Conservation (phyloP, 1,284 basidiomycete species). For the Tilletia setariae region DNA sequence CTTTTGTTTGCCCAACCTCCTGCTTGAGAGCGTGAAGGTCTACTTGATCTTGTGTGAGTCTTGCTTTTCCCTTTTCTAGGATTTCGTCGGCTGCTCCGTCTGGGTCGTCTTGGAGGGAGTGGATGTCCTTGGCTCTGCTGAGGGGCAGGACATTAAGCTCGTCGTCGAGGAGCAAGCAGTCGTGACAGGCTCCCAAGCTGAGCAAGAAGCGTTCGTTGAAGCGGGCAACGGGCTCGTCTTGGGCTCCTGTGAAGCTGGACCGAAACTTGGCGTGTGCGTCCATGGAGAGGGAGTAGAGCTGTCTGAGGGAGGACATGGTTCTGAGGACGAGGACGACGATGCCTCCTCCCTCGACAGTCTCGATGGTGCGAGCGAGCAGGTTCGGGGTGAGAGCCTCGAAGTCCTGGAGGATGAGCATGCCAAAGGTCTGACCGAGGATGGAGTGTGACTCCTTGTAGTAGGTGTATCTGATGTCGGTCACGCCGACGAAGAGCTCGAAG, state of each 20-base stretch:
- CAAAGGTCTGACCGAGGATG: conserved; percentile 86
- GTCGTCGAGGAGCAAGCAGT: conserved; percentile 92
- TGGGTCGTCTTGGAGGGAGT: conserved; percentile 63
- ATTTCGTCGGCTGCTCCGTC: conserved; percentile 26
- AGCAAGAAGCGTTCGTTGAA: conserved; percentile 91
- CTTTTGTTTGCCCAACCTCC: conserved; percentile 76
- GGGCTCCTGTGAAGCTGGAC: conserved; percentile 76
- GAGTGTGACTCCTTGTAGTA: conserved; percentile 54
- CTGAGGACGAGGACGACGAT: conserved; percentile 86
- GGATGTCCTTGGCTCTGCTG: conserved; percentile 91
- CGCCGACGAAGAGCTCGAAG: conserved; percentile 95
- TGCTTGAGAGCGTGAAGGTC: conserved; percentile 81
- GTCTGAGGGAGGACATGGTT: conserved; percentile 88
- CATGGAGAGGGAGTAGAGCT: conserved; percentile 96
- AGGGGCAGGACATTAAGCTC: conserved; percentile 97
- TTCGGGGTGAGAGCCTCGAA: conserved; percentile 99
- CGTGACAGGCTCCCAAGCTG: conserved; percentile 70
- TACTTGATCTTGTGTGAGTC: conserved; percentile 55
- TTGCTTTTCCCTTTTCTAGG: conserved; percentile 61
- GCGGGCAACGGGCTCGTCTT: conserved; percentile 71
- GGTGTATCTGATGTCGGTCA: conserved; percentile 94
- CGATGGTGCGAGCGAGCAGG: conserved; percentile 90
- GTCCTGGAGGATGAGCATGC: conserved; percentile 95
- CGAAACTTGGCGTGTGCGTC: conserved; percentile 92
- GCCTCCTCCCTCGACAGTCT: conserved; percentile 97